Percentiles rank a stretch among this genome's conserved stretches.
Evolutionary conservation across 228 moss, liverwort and hornwort genomes (phyloP).

Genomic region (Sphagnum magellanicum): DNA sequence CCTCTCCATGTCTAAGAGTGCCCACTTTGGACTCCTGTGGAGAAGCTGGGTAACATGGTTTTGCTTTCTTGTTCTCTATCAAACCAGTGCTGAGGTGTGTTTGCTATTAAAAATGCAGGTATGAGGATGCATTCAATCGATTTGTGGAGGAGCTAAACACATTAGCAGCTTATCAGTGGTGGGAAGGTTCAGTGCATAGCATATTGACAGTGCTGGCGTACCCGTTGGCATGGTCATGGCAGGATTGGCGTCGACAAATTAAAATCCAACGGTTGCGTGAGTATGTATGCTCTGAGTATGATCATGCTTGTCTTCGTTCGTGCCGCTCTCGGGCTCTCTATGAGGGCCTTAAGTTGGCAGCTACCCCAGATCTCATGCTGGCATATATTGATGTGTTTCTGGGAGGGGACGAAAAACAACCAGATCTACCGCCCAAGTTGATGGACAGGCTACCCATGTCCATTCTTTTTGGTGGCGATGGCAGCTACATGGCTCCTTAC

Average conservation of each 20-base stretch:
- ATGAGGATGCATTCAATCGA: constrained; percentile 96
- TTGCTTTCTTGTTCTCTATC: background rate
- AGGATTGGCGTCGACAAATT: constrained; percentile 89
- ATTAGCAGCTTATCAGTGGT: constrained; percentile 94
- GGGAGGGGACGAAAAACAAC: constrained; percentile 93
- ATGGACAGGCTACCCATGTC: constrained; percentile 92
- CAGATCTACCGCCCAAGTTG: constrained; percentile 82
- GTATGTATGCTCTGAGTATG: constrained; percentile 93
- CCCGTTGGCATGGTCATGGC: constrained; percentile 96
- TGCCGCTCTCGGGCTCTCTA: constrained; percentile 95
- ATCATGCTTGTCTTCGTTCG: constrained; percentile 97
- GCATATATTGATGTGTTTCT: constrained; percentile 95
- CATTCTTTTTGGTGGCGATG: constrained; percentile 86
- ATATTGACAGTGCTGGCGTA: constrained; percentile 84
- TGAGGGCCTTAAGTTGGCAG: constrained; percentile 98
- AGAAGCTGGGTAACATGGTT: too few species aligned
- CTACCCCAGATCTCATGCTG: constrained; percentile 94
- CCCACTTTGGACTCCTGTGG: background rate
- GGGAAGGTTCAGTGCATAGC: constrained; percentile 99
- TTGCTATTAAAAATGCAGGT: constrained; percentile 35
- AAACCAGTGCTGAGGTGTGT: background rate
- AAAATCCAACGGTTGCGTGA: constrained; percentile 93
- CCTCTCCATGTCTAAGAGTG: background rate
- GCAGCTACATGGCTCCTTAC: constrained; percentile 91
- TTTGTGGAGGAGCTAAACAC: constrained; percentile 91